These are phyloP conservation scores for Colletotrichum salicis DNA, from an alignment of 2,329 filamentous ascomycete species.

Conservation along the genomic window DNA sequence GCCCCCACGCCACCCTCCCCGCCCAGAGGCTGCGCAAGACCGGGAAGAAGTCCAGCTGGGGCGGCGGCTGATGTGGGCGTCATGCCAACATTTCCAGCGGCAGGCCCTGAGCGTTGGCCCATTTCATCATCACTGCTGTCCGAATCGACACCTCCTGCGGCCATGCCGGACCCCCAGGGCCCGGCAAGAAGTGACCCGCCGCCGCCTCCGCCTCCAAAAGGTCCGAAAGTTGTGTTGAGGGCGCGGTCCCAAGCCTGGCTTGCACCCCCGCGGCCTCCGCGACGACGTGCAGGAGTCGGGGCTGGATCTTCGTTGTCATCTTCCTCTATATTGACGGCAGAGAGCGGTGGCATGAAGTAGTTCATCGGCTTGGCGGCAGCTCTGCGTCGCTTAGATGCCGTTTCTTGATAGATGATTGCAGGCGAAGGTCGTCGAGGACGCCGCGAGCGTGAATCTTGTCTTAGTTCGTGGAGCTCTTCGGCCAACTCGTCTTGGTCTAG, in stretches of 20 bases:
- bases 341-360: constrained; percentile 84
- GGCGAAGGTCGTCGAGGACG: constrained; percentile 64
- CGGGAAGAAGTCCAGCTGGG: constrained; percentile 56
- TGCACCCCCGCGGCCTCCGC: constrained; percentile 70
- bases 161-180: constrained; percentile 74
- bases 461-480: constrained; percentile 72
- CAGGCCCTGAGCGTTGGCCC: constrained; percentile 65
- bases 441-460: constrained; percentile 63
- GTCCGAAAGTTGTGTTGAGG: constrained; percentile 89
- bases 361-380: constrained; percentile 76
- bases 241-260: constrained; percentile 77
- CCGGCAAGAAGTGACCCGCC: constrained; percentile 77
- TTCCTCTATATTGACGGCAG: constrained; percentile 71
- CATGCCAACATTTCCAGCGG: constrained; percentile 66
- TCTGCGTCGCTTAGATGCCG: constrained; percentile 60
- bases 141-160: constrained; percentile 84
- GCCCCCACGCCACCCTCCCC: constrained; percentile 50
- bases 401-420: constrained; percentile 69
- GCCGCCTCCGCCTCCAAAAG: constrained; percentile 84
- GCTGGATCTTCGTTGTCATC: constrained; percentile 75
- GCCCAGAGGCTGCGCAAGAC: constrained; percentile 47
- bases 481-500: constrained; percentile 73
- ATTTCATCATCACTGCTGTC: constrained; percentile 97
- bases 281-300: constrained; percentile 75
- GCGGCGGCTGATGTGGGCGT: constrained; percentile 64